Percentiles rank a stretch among this genome's conserved stretches.
Evolutionary conservation across 192 early-diverging fungal genomes (phyloP).

Genomic region (Umbelopsis vinacea): DNA sequence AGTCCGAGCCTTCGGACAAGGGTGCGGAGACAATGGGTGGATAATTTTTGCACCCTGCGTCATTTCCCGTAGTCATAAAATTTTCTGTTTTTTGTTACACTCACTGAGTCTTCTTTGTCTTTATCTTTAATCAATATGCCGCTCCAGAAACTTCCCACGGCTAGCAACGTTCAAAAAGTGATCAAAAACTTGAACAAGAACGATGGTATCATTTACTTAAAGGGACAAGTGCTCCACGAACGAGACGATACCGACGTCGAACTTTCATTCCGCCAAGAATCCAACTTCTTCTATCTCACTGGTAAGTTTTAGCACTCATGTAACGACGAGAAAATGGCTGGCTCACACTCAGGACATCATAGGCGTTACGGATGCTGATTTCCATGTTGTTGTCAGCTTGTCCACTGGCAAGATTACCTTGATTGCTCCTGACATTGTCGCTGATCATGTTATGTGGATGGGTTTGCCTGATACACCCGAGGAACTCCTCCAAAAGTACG

Average conservation of each 20-base stretch:
- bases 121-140: constrained; percentile 4
- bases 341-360: not conserved
- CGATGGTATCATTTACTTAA: constrained; percentile 63
- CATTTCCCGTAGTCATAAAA: not conserved
- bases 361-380: constrained; percentile 77
- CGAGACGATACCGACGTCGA: constrained; percentile 81
- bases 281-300: constrained; percentile 87
- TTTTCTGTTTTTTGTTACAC: not conserved
- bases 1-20: not conserved
- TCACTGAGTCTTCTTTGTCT: constrained; percentile 14
- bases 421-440: constrained; percentile 66
- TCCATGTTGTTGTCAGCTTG: constrained; percentile 72
- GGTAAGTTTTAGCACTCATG: constrained; percentile 23
- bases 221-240: constrained; percentile 55
- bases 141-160: constrained; percentile 59
- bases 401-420: constrained; percentile 59
- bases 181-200: constrained; percentile 59
- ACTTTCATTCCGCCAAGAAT: constrained; percentile 84
- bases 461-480: constrained; percentile 65
- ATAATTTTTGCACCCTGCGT: not conserved
- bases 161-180: constrained; percentile 63
- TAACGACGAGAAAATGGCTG: not conserved
- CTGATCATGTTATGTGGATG: constrained; percentile 82
- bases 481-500: constrained; percentile 60
- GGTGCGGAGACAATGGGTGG: constrained; percentile 3